Conservation (phyloP, 345 rosid species). For the Chamaenerion angustifolium region DNA sequence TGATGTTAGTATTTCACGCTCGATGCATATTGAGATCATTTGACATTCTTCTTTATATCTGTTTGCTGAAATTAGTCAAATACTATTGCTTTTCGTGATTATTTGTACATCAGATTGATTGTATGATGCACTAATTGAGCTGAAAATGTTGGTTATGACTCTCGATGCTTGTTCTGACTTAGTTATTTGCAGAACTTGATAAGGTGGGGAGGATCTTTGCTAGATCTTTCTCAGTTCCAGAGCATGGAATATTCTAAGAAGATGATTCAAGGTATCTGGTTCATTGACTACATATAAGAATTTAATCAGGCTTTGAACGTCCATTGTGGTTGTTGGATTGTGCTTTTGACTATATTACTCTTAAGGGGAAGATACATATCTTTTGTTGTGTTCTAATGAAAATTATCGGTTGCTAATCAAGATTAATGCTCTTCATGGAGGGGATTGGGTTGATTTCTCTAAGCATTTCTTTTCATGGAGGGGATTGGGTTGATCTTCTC, state of each 20-base stretch:
- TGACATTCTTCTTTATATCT: background rate
- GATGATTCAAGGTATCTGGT: slow-evolving; percentile 48
- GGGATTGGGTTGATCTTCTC: too few relatives aligned
- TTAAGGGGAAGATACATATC: too few relatives aligned
- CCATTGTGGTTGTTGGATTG: background rate
- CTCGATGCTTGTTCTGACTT: background rate
- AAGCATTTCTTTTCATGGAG: too few relatives aligned
- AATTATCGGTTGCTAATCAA: too few relatives aligned
- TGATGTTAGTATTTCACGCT: slow-evolving; percentile 31
- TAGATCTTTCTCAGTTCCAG: slow-evolving; percentile 89
- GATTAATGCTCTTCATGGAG: too few relatives aligned
- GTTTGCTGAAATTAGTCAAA: too few relatives aligned
- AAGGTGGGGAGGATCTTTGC: slow-evolving; percentile 73
- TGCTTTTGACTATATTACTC: too few relatives aligned
- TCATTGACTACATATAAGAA: background rate
- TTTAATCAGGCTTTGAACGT: background rate
- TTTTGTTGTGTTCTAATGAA: too few relatives aligned
- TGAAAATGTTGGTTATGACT: background rate
- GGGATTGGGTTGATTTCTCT: background rate
- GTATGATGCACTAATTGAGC: background rate
- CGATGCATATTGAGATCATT: background rate
- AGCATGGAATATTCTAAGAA: slow-evolving; percentile 43
- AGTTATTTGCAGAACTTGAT: slow-evolving; percentile 48
- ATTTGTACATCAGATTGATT: background rate
- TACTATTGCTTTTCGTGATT: too few relatives aligned